phyloP scores from a whole-genome alignment of 2,329 filamentous ascomycete genomes.

The Xylariaceae sp. region DNA sequence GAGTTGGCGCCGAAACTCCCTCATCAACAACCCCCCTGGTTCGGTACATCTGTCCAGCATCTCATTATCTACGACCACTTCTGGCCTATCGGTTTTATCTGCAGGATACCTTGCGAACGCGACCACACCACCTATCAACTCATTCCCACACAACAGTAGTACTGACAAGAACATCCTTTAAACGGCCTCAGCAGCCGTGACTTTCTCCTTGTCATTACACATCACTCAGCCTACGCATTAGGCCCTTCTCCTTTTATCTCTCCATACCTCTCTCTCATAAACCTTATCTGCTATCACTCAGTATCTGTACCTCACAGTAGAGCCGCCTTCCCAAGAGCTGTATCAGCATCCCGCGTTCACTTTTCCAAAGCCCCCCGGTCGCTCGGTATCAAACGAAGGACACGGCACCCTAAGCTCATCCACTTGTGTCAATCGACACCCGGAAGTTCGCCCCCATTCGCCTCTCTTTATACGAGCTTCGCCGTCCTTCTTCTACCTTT shows the following conservation, averaged over 20 bases:
- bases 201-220: conserved; percentile 17
- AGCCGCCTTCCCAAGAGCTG: conserved; percentile 16
- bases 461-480: conserved; percentile 22
- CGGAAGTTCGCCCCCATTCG: conserved; percentile 7
- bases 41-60: conserved; percentile 17
- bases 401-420: conserved; percentile 14
- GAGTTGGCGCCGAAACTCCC: conserved; percentile 24
- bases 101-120: conserved; percentile 19
- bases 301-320: conserved; percentile 24
- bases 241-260: conserved; percentile 9
- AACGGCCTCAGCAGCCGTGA: conserved; percentile 23
- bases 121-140: background rate
- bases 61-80: conserved; percentile 28
- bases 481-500: conserved; percentile 11
- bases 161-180: conserved; percentile 25
- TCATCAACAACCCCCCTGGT: conserved; percentile 15
- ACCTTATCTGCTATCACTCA: conserved; percentile 23
- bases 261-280: conserved; percentile 6
- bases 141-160: conserved; percentile 1
- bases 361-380: conserved; percentile 21
- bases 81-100: conserved; percentile 22
- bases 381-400: conserved; percentile 22
- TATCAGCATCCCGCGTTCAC: conserved; percentile 21
- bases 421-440: conserved; percentile 16
- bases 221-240: conserved; percentile 12